Base-by-base conservation (phyloP, 208 protist genomes). In the Tritrichomonas foetus region DNA sequence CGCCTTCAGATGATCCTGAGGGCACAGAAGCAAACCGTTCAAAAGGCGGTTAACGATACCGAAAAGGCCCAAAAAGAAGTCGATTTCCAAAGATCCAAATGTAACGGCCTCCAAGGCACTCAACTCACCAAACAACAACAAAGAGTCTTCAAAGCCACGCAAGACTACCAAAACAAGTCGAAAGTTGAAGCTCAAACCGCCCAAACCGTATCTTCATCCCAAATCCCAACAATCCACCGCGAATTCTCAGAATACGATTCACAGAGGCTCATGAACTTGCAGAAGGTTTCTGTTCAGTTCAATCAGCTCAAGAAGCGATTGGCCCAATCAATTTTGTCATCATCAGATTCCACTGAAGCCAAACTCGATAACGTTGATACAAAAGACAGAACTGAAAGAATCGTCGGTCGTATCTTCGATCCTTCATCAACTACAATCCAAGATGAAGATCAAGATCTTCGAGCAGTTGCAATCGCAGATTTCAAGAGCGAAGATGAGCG, bases 181-280 rank as follows among this genome's bases (percentile, higher is more conserved):
- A 53, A 89, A 49, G n/a, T 50, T 44, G 47, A 89, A 89, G 13
- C 25, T 30, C 8, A 61, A 14, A 89, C 41, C 1, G 47, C 47
- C 9, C 44, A 44, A 61, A 53, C 27, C 8, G 14, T 61, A 25
- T 20, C 44, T 39, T 53, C 78, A 1, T 61, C 78, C 5, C 16
- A 25, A 9, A 89, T 89, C 2, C 78, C 78, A 39, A 55, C 20
- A 41, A 20, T 89, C 5, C 78, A 89, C 27, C 2, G 41, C 2
- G 78, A 89, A 25, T 89, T 89, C 78, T 61, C 47, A 2, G 78
- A 89, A 22, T 89, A 57, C 47, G 78, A 89, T 89, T 57, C 78
- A 27, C 14, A 20, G 8, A 25, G 78, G 0, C 78, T 89, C 30
- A 27, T 39, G 3, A 44, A 89, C n/a, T 20, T 89, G 0, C 78